Evolutionary conservation across 2,329 filamentous ascomycete species (phyloP).

Genomic region (Helotiales sp.): DNA sequence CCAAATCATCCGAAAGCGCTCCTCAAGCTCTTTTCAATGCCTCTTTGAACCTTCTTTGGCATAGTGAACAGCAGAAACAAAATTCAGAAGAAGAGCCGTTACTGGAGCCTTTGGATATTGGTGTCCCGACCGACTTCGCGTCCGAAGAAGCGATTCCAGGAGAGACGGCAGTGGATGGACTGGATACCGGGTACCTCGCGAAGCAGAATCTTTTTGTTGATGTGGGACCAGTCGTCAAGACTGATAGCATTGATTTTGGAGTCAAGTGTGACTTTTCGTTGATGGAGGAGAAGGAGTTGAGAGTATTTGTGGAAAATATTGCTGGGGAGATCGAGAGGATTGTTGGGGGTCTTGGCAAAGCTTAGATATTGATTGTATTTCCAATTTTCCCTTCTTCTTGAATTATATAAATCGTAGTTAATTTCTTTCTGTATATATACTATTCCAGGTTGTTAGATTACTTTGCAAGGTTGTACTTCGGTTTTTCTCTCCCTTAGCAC

Average conservation of each 20-base stretch:
- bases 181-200: neutral
- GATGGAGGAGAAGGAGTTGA: neutral
- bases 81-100: neutral
- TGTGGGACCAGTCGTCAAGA: neutral
- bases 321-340: neutral
- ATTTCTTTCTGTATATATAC: no score
- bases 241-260: neutral
- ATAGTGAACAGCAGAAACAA: neutral
- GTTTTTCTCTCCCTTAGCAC: no score
- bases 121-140: neutral
- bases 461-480: no score
- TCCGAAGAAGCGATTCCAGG: neutral
- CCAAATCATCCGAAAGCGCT: neutral
- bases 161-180: neutral
- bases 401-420: no score
- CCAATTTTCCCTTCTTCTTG: no score
- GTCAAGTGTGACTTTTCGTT: neutral
- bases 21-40: neutral
- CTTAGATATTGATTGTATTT: neutral
- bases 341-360: neutral
- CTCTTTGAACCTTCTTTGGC: neutral
- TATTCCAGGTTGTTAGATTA: no score
- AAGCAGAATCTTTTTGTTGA: neutral
- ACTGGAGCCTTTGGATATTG: neutral
- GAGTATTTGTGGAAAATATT: neutral